These are phyloP conservation scores for Protomyces inundatus DNA, from an alignment of 1,139 yeast species.

Conservation along the genomic window DNA sequence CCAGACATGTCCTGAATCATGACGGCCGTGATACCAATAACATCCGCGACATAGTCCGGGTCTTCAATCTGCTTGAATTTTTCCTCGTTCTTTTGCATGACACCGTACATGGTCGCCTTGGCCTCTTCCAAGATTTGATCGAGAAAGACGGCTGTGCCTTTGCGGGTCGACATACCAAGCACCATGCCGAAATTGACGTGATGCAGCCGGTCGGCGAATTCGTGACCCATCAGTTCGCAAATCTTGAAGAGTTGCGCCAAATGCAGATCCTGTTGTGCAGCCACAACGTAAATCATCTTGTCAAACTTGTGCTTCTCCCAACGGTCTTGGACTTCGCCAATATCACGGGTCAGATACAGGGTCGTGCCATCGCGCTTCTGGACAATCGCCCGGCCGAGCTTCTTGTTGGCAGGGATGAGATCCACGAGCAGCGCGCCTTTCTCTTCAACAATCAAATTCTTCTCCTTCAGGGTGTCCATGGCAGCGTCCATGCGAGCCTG, in stretches of 20 bases:
- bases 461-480: constrained; percentile 56
- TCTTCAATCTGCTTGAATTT: constrained; percentile 91
- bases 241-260: constrained; percentile 92
- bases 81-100: constrained; percentile 86
- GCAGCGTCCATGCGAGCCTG: constrained; percentile 67
- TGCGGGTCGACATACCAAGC: constrained; percentile 96
- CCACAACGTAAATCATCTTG: constrained; percentile 93
- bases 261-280: constrained; percentile 93
- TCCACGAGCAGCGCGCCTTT: constrained; percentile 89
- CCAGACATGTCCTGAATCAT: constrained; percentile 99
- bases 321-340: constrained; percentile 94
- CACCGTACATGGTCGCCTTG: constrained; percentile 92
- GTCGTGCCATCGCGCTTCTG: constrained; percentile 96
- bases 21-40: constrained; percentile 93
- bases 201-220: constrained; percentile 73
- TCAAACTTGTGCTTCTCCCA: constrained; percentile 78
- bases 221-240: constrained; percentile 82
- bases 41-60: constrained; percentile 93
- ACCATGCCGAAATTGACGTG: constrained; percentile 98
- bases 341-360: constrained; percentile 89
- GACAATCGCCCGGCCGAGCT: constrained; percentile 87
- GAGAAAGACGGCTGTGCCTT: constrained; percentile 95
- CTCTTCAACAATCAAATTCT: constrained; percentile 74
- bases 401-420: constrained; percentile 78
- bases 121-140: constrained; percentile 93